These are phyloP conservation scores for Aspergillus hiratsukae DNA, from an alignment of 2,329 filamentous ascomycete species.

Conservation along the genomic window DNA sequence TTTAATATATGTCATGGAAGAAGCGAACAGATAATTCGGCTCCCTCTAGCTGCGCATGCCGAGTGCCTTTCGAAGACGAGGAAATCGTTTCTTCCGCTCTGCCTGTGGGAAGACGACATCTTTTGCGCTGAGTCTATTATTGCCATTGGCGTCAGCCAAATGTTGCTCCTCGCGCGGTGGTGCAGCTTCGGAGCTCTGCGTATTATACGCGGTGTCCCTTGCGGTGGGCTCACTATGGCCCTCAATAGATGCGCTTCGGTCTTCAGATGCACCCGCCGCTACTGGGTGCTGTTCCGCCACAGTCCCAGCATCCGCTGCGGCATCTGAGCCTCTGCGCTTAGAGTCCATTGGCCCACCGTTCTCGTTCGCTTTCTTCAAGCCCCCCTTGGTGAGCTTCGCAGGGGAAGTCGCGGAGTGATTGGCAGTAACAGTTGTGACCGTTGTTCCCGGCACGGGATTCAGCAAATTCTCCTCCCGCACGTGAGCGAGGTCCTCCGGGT, in stretches of 20 bases:
- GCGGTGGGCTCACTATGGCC: background rate
- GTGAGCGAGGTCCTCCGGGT: conserved; percentile 44
- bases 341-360: conserved; percentile 25
- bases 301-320: background rate
- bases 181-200: background rate
- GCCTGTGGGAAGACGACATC: conserved; percentile 31
- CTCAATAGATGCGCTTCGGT: background rate
- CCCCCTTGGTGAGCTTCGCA: conserved; percentile 26
- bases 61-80: conserved; percentile 42
- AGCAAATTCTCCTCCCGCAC: conserved; percentile 21
- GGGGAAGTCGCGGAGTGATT: conserved; percentile 15
- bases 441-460: conserved; percentile 7
- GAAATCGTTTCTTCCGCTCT: conserved; percentile 45
- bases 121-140: conserved; percentile 9
- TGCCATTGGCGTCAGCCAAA: background rate
- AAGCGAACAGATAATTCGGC: background rate
- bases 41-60: conserved; percentile 26
- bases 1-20: conserved; percentile 1
- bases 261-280: background rate
- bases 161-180: background rate
- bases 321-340: conserved; percentile 2
- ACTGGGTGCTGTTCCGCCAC: background rate
- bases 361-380: conserved; percentile 16
- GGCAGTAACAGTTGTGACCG: conserved; percentile 19
- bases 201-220: background rate